Percentiles rank a stretch among this genome's conserved stretches.
These are phyloP conservation scores for Ramularia collo-cygni DNA, from an alignment of 2,329 filamentous ascomycete genomes.

Conservation along the genomic window DNA sequence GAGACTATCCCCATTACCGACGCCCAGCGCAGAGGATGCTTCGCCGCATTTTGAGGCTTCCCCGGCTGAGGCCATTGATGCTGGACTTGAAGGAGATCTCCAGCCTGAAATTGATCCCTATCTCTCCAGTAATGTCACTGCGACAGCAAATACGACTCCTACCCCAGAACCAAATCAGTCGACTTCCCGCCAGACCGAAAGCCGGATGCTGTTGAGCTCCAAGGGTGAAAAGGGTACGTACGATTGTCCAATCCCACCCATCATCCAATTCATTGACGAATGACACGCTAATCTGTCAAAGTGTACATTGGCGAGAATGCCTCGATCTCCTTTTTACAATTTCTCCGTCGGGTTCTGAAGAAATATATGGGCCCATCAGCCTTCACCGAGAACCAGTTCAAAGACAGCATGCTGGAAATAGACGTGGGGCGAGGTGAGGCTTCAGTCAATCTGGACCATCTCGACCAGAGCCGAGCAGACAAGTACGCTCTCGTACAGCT, in stretches of 20 bases:
- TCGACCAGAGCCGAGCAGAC: conserved; percentile 28
- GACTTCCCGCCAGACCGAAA: conserved; percentile 13
- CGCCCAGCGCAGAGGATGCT: conserved; percentile 15
- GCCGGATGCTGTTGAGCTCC: conserved; percentile 46
- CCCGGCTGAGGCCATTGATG: background rate
- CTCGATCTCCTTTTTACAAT: conserved; percentile 50
- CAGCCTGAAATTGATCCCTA: too few relatives aligned
- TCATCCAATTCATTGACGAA: too few relatives aligned
- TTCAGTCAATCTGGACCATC: conserved; percentile 19
- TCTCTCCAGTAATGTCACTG: background rate
- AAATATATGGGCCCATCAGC: conserved; percentile 49
- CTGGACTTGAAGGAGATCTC: too few relatives aligned
- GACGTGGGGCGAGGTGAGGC: conserved; percentile 16
- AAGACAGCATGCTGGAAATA: conserved; percentile 49
- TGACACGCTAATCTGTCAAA: conserved; percentile 15
- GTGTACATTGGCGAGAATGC: conserved; percentile 47
- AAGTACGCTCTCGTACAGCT: conserved; percentile 27
- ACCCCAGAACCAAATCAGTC: conserved; percentile 15
- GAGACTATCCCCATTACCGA: conserved; percentile 15
- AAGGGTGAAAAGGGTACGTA: conserved; percentile 46
- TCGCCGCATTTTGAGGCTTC: conserved; percentile 13
- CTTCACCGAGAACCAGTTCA: conserved; percentile 46
- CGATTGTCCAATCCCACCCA: background rate
- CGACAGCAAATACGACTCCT: conserved; percentile 10
- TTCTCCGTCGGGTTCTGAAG: conserved; percentile 43